phyloP scores from a whole-genome alignment of 768 basidiomycete genomes.

The Crassisporium funariophilum region DNA sequence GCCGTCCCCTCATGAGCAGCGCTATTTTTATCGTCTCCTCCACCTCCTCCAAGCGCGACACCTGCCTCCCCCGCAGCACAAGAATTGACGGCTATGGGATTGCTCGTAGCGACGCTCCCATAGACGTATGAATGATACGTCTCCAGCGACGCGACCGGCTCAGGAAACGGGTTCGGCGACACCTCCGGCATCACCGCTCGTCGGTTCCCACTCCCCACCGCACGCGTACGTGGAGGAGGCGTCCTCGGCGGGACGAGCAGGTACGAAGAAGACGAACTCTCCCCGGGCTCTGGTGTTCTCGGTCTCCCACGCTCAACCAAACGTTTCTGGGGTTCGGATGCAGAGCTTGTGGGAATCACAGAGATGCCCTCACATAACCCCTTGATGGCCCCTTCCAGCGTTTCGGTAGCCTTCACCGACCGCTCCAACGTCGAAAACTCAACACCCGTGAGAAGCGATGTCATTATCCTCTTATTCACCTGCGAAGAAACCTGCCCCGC shows the following conservation, averaged over 20 bases:
- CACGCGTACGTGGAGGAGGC: slow-evolving; percentile 50
- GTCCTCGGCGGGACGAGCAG: slow-evolving; percentile 52
- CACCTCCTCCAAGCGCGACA: slow-evolving; percentile 1
- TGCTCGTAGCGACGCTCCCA: slow-evolving; percentile 55
- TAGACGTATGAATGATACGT: slow-evolving; percentile 64
- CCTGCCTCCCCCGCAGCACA: slow-evolving; percentile 29
- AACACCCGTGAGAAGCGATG: slow-evolving; percentile 68
- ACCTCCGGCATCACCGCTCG: slow-evolving; percentile 38
- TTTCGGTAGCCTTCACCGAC: slow-evolving; percentile 68
- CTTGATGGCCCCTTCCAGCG: slow-evolving; percentile 66
- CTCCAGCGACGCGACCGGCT: slow-evolving; percentile 61
- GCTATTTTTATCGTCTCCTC: neutral
- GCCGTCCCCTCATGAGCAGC: neutral
- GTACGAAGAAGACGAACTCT: slow-evolving; percentile 7
- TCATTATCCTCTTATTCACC: slow-evolving; percentile 70
- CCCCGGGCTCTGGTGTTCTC: slow-evolving; percentile 44
- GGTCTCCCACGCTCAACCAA: no score
- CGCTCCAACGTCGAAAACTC: slow-evolving; percentile 75
- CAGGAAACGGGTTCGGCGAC: slow-evolving; percentile 69
- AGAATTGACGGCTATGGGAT: no score
- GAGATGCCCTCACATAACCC: slow-evolving; percentile 71
- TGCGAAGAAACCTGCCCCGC: slow-evolving; percentile 65
- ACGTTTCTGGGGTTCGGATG: no score
- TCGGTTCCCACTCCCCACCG: no score
- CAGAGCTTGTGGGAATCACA: slow-evolving; percentile 21